phyloP scores from a whole-genome alignment of 75 land plant genomes.

The Cunninghamia lanceolata region DNA sequence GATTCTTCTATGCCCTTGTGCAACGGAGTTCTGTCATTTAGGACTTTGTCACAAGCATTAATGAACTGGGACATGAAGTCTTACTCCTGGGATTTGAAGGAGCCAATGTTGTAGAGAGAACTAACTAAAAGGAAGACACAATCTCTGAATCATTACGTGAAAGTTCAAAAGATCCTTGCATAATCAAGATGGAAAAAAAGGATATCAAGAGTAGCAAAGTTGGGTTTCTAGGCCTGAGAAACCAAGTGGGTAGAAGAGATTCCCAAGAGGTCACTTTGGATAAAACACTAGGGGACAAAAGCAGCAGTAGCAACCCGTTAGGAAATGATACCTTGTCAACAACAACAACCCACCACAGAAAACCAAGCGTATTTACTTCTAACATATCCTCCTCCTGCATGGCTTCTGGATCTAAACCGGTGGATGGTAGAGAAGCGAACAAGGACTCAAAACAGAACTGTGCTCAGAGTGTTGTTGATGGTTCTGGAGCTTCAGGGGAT shows the following conservation, averaged over 20 bases:
- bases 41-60: slow-evolving; percentile 3
- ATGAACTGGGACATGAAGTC: neutral
- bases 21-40: neutral
- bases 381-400: neutral
- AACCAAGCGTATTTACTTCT: neutral
- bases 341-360: neutral
- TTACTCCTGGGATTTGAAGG: neutral
- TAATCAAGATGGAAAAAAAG: neutral
- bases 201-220: neutral
- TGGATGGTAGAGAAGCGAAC: neutral
- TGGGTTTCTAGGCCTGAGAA: slow-evolving; percentile 5
- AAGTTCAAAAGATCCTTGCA: slow-evolving; percentile 3
- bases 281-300: neutral
- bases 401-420: slow-evolving; percentile 11
- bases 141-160: neutral
- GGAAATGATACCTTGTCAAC: neutral
- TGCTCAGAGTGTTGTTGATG: neutral
- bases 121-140: neutral
- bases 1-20: neutral
- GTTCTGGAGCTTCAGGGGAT: slow-evolving; percentile 2
- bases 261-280: slow-evolving; percentile 6
- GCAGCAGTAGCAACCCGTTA: neutral
- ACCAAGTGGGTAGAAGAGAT: neutral
- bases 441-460: slow-evolving; percentile 5
- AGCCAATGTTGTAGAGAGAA: neutral